Evolutionary conservation across 140 eudicot genomes (phyloP).

Genomic region (Stevia rebaudiana): DNA sequence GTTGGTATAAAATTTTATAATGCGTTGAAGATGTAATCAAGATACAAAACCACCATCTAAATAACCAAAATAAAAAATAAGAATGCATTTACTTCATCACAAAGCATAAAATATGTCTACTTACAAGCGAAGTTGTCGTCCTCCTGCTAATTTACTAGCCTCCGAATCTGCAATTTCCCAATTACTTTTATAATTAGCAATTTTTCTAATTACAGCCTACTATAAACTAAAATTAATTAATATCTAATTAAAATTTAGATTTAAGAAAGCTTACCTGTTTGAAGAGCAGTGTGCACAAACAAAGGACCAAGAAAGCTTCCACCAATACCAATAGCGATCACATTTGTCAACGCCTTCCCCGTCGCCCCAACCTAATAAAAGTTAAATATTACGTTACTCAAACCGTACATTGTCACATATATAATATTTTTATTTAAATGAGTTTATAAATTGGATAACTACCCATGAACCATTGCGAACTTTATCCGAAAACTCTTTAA

Average conservation of each 20-base stretch:
- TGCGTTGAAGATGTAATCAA: background rate
- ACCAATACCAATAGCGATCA: conserved; percentile 89
- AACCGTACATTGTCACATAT: background rate
- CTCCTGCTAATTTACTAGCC: conserved; percentile 70
- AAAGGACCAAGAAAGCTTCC: conserved; percentile 99
- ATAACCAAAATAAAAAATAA: conserved; percentile 2
- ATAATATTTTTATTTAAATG: conserved; percentile 5
- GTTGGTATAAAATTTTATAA: conserved; percentile 11
- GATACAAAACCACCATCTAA: background rate
- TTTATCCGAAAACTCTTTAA: conserved; percentile 78
- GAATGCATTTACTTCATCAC: background rate
- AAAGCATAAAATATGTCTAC: conserved; percentile 21
- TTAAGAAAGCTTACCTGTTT: conserved; percentile 53
- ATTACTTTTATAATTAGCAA: background rate
- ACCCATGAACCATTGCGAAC: conserved; percentile 97
- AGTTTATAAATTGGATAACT: conserved; percentile 13
- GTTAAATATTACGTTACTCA: conserved; percentile 14
- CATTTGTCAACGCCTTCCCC: conserved; percentile 75
- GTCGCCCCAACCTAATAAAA: conserved; percentile 79
- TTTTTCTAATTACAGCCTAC: background rate
- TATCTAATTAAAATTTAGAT: background rate
- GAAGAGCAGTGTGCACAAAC: conserved; percentile 99
- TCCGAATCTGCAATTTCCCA: conserved; percentile 60
- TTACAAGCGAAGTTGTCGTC: conserved; percentile 97
- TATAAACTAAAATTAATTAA: background rate